Base-by-base conservation (phyloP, 2,329 filamentous ascomycete genomes). In the Aspergillus amoenus region DNA sequence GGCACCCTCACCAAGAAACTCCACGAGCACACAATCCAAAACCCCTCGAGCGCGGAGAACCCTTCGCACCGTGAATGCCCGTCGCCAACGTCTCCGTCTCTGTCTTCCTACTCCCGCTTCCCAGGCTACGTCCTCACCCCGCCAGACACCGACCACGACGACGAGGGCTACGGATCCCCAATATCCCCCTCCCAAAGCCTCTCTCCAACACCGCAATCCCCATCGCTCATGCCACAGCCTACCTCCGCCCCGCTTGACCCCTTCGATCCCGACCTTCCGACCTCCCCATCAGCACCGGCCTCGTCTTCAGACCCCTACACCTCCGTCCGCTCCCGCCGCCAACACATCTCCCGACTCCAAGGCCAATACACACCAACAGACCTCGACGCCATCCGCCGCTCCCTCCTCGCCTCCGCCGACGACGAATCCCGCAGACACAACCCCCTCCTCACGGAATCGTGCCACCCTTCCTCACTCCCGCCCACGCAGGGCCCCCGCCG, bases 141-240 rank as follows among this genome's bases (percentile, higher is more conserved):
- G 4, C 72, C 73, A 6, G 72, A 73, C 56, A 74, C 71, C 18
- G 73, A 74, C 59, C 69, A 70, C n/a, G 71, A 74, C 45, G 71
- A 73, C n/a, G 69, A 73, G 40, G 66, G 68, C 42, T 67, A 64
- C 30, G 65, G 63, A 60, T 85, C 80, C 64, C 86, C 81, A 58
- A 88, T 90, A 56, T 86, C 84, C 62, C 76, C 59, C 1, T 57
- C 64, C 6, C 43, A 37, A 37, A 37, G 34, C 2, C 84, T 84
- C 64, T 76, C 61, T 0, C 55, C 61, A 1, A 57, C 59, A 9
- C 68, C 60, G 49, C 67, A 63, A 63, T 69, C 60, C 17, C 70
- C 58, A 1, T 66, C 65, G 17, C 48, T 67, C n/a, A 70, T 65
- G 21, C 68, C 70, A 1, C 71, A 68, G 15, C 69, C 70, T 1